These are phyloP conservation scores for Amanita rubescens DNA, from an alignment of 768 basidiomycete species.

Conservation along the genomic window DNA sequence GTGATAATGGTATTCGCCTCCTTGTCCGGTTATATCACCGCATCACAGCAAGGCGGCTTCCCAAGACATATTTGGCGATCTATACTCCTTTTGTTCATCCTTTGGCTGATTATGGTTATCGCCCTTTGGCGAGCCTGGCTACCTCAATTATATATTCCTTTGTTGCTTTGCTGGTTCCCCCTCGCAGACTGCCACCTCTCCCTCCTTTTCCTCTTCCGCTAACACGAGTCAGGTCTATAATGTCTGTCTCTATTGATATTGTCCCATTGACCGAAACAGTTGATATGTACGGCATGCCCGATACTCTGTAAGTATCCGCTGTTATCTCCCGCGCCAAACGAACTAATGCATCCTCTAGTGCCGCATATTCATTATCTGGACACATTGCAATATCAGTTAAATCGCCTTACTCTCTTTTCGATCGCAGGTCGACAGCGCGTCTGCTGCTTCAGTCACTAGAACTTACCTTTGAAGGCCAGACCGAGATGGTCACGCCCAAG, in stretches of 20 bases:
- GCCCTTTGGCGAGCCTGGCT: constrained; percentile 5
- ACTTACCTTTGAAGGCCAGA: constrained; percentile 81
- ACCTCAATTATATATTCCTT: constrained; percentile 12
- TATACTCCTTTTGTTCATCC: constrained; percentile 1
- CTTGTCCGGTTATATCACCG: not conserved
- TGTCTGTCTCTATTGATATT: constrained; percentile 64
- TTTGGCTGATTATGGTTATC: not conserved
- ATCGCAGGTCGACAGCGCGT: constrained; percentile 40
- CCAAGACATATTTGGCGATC: constrained; percentile 1
- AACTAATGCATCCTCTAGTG: constrained; percentile 34
- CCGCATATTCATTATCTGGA: constrained; percentile 83
- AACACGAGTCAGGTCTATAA: constrained; percentile 21
- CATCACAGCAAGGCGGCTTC: not conserved
- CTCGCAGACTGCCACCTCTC: constrained; percentile 5
- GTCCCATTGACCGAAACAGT: constrained; percentile 48
- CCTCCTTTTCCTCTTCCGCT: constrained; percentile 16
- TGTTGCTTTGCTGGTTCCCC: not conserved
- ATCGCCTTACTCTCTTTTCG: constrained; percentile 50
- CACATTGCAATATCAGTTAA: constrained; percentile 62
- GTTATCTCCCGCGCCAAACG: not conserved
- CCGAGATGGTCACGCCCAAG: constrained; percentile 58
- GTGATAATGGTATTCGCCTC: not conserved
- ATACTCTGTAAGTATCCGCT: constrained; percentile 44
- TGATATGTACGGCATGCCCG: constrained; percentile 65
- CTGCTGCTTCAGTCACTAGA: constrained; percentile 61